phyloP scores from a whole-genome alignment of 768 basidiomycete species.

The Suillus clintonianus region DNA sequence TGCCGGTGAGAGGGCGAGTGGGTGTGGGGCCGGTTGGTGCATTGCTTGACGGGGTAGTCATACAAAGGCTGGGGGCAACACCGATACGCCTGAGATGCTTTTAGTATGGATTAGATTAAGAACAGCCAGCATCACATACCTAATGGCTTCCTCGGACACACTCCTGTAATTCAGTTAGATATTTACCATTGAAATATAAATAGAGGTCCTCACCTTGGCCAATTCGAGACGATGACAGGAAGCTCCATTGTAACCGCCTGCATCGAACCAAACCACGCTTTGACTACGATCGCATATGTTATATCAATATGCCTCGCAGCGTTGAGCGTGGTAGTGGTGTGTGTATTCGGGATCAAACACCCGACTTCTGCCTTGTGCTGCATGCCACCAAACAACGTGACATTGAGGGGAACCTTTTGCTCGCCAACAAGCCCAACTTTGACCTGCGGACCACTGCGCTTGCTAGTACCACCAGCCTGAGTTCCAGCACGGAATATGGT shows the following conservation, averaged over 20 bases:
- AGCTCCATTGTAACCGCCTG: conserved; percentile 68
- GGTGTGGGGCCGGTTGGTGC: conserved; percentile 31
- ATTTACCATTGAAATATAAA: conserved; percentile 5
- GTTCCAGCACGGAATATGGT: conserved; percentile 72
- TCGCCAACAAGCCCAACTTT: conserved; percentile 61
- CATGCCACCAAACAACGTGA: conserved; percentile 71
- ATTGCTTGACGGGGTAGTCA: conserved; percentile 26
- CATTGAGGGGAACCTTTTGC: conserved; percentile 70
- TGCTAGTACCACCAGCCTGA: conserved; percentile 43
- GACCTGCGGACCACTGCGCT: conserved; percentile 60
- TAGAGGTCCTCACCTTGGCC: conserved; percentile 64
- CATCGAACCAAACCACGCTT: conserved; percentile 73
- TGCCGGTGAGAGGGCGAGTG: conserved; percentile 22
- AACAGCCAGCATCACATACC: conserved; percentile 22
- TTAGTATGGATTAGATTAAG: not conserved
- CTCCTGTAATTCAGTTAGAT: conserved; percentile 41
- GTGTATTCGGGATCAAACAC: conserved; percentile 68
- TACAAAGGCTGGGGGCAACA: conserved; percentile 42
- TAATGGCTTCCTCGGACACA: conserved; percentile 73
- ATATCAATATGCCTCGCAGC: conserved; percentile 86
- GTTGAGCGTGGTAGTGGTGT: conserved; percentile 80
- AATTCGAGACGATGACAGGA: conserved; percentile 82
- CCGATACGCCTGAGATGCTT: conserved; percentile 47
- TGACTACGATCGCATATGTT: conserved; percentile 74
- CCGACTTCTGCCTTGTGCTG: conserved; percentile 73